phyloP scores from a whole-genome alignment of 2,329 filamentous ascomycete genomes.

The Aspergillus floridensis region DNA sequence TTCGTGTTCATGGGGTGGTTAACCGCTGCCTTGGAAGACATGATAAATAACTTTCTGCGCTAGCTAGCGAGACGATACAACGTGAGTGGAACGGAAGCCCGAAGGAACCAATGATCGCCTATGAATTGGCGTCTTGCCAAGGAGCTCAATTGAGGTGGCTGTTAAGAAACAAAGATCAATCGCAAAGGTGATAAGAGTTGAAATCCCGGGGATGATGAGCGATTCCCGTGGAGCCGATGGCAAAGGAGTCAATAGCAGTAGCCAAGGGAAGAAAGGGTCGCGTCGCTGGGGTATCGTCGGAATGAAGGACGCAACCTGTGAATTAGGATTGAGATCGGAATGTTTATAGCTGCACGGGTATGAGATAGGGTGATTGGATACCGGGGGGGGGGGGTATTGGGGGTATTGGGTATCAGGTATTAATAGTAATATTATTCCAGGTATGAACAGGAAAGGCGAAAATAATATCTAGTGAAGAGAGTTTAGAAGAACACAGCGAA shows the following conservation, averaged over 20 bases:
- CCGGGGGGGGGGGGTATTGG: too few species aligned
- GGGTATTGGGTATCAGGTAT: background rate
- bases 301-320: slow-evolving; percentile 15
- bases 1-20: slow-evolving; percentile 10
- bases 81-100: background rate
- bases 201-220: background rate
- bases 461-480: background rate
- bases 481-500: background rate
- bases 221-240: background rate
- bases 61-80: background rate
- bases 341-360: background rate
- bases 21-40: slow-evolving; percentile 8
- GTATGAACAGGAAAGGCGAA: background rate
- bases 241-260: slow-evolving; percentile 3
- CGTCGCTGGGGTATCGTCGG: slow-evolving; percentile 24
- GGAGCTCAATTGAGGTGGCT: background rate
- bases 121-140: background rate
- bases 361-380: background rate
- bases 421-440: background rate
- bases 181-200: background rate
- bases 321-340: background rate
- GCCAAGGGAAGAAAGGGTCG: slow-evolving; percentile 13
- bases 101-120: background rate
- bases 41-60: background rate
- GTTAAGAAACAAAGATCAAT: background rate